Base-by-base conservation (phyloP, 768 basidiomycete species). In the Candolleomyces efflorescens region DNA sequence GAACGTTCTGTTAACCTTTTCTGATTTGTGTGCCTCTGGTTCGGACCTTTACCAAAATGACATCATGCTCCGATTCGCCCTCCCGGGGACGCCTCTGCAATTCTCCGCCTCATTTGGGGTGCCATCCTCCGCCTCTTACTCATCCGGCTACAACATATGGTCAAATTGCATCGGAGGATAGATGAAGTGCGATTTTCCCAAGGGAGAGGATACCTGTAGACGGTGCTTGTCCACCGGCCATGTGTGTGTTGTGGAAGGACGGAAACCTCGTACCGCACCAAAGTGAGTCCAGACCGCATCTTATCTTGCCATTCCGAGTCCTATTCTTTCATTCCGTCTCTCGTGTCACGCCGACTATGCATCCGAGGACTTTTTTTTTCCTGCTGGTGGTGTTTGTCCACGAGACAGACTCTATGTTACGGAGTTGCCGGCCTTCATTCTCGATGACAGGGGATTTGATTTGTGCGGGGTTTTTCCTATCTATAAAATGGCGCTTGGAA, bases 171-270 rank as follows among this genome's bases (percentile, higher is more conserved):
- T 41, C 54, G 51, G 52, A 58, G 64, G 68, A 70, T 65, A 92
- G 88, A 93, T 93, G 91, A 92, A 87, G 78, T 93, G 91, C 72
- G 86, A 86, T 63, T 92, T 92, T 67, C 86, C 86, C 39, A 77
- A 76, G 62, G 77, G 82, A 59, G 84, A 87, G 54, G 85, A 83
- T 65, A 84, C 87, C n/a, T 93, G 91, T 73, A 85, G 80, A 66
- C 82, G 91, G 49, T 93, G 91, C 71, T 86, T 82, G 63, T 64
- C 79, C 24, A 82, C 85, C 52, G 85, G 87, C 1, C 88, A 91
- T 71, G 78, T 83, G 44, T 93, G 91, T 68, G 84, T 92, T 62
- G 90, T 92, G 39, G 90, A 92, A 71, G 90, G 90, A 50, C 80
- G 90, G 60, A 91, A 90, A 73, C 87, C 84, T 55, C 79, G 84